Evolutionary conservation across 192 early-diverging fungal species (phyloP).

Genomic region (Linnemannia hyalina): DNA sequence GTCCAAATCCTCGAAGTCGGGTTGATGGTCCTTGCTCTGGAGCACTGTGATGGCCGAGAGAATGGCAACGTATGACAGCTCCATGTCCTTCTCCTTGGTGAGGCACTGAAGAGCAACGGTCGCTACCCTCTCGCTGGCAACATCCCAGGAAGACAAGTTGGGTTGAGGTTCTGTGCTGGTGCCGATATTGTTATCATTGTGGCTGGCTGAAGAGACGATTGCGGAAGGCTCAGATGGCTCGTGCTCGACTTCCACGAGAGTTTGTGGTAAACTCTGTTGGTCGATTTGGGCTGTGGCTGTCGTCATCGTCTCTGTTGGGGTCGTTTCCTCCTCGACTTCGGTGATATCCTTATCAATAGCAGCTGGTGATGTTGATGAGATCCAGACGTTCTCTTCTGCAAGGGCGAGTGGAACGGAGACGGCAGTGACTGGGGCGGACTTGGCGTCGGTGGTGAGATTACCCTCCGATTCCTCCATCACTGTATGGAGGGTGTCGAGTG

Average conservation of each 20-base stretch:
- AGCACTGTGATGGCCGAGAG: conserved; percentile 45
- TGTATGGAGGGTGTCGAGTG: neutral
- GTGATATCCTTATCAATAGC: neutral
- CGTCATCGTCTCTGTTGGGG: neutral
- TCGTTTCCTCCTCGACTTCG: neutral
- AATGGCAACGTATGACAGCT: conserved; percentile 47
- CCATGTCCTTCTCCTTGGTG: conserved; percentile 39
- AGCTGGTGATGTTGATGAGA: neutral
- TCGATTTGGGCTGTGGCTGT: neutral
- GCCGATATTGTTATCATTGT: neutral
- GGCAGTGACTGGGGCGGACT: neutral
- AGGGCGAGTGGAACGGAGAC: neutral
- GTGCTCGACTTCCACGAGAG: neutral
- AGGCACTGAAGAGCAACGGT: conserved; percentile 36
- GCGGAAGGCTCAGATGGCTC: conserved; percentile 7
- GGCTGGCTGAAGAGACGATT: neutral
- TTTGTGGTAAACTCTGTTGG: neutral
- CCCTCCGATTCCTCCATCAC: neutral
- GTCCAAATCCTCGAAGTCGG: conserved; percentile 4
- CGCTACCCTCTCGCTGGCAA: conserved; percentile 39
- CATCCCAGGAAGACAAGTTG: conserved; percentile 36
- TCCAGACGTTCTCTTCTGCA: neutral
- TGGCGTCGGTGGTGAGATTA: neutral
- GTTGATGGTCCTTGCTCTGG: conserved; percentile 25
- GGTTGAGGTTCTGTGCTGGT: neutral